A percentile compares a stretch with the other conserved stretches of the same genome.
Evolutionary conservation across 257 asterid species (phyloP).

Genomic region (Salvia rosmarinus): DNA sequence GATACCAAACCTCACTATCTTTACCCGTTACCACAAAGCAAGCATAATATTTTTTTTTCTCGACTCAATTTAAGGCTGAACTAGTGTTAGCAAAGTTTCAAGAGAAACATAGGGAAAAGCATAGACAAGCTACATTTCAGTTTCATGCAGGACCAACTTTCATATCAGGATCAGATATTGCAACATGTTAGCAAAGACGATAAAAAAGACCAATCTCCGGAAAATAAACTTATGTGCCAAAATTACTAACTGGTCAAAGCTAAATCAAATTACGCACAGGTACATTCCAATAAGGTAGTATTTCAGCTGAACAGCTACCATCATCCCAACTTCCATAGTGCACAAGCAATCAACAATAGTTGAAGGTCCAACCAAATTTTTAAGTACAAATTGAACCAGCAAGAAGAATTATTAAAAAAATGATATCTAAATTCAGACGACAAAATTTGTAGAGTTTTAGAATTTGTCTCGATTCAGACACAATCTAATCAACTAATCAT

Average conservation of each 20-base stretch:
- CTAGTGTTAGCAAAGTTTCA: neutral
- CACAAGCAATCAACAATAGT: neutral
- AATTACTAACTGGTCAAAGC: neutral
- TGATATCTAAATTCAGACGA: neutral
- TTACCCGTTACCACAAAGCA: neutral
- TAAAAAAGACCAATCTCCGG: neutral
- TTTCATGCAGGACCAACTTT: neutral
- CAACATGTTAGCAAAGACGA: neutral
- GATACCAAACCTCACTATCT: neutral
- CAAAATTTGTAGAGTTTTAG: neutral
- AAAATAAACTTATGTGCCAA: neutral
- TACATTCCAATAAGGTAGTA: neutral
- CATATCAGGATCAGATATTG: slow-evolving; percentile 10
- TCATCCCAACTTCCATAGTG: neutral
- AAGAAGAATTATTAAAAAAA: no score
- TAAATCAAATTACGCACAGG: neutral
- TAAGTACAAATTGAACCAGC: no score
- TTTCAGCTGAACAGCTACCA: neutral
- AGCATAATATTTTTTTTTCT: neutral
- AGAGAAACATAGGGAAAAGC: neutral
- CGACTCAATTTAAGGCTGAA: neutral
- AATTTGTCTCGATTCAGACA: neutral
- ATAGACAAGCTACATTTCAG: neutral
- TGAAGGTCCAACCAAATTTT: neutral
- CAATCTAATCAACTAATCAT: neutral